phyloP scores from a whole-genome alignment of 352 stramenopile species.

The Pythium dissotocum region DNA sequence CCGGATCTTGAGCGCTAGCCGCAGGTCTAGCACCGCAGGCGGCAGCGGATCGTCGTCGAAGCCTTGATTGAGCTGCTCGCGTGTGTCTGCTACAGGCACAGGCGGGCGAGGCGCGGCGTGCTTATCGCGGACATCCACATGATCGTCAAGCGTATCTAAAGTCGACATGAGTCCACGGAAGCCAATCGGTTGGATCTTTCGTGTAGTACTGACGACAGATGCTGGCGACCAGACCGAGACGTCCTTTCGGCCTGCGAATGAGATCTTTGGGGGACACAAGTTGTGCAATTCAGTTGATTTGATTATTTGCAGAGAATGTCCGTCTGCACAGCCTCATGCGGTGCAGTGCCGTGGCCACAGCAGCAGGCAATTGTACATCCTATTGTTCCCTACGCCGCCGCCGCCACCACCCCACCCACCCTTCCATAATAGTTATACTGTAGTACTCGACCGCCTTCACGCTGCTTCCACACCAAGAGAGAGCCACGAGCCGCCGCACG shows the following conservation, averaged over 20 bases:
- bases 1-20: constrained; percentile 42
- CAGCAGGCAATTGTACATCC: constrained; percentile 1
- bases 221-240: background rate
- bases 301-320: constrained; percentile 10
- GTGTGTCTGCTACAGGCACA: background rate
- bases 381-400: constrained; percentile 1
- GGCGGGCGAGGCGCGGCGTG: background rate
- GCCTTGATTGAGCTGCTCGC: background rate
- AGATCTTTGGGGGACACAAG: background rate
- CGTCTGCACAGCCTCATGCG: background rate
- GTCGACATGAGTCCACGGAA: background rate
- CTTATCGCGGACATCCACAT: background rate
- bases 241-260: background rate
- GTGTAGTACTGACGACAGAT: background rate
- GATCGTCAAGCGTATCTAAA: background rate
- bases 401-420: background rate
- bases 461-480: constrained; percentile 8
- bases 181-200: background rate
- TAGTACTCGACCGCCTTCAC: constrained; percentile 7
- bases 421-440: constrained; percentile 9
- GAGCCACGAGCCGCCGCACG: constrained; percentile 4
- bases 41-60: background rate
- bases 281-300: constrained; percentile 26
- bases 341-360: background rate
- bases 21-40: constrained; percentile 38